phyloP scores from a whole-genome alignment of 768 basidiomycete genomes.

The Boletellus ananas region DNA sequence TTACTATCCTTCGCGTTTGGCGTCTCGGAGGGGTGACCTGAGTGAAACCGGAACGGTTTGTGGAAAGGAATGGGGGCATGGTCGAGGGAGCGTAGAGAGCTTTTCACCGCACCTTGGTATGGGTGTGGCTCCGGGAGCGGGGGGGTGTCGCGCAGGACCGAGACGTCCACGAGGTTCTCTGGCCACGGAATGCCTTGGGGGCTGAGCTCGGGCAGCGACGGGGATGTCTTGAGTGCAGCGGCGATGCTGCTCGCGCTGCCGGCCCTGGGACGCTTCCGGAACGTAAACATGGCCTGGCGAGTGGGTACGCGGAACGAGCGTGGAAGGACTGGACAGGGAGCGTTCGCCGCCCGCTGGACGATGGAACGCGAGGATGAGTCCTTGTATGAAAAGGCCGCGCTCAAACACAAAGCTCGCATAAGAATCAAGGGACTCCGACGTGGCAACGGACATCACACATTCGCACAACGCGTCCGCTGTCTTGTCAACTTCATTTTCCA shows the following conservation, averaged over 20 bases:
- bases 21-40: slow-evolving; percentile 33
- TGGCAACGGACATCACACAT: slow-evolving; percentile 24
- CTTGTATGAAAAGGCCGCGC: slow-evolving; percentile 18
- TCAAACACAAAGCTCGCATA: slow-evolving; percentile 6
- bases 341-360: slow-evolving; percentile 11
- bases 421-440: slow-evolving; percentile 24
- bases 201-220: slow-evolving; percentile 74
- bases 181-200: slow-evolving; percentile 83
- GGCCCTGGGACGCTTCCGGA: slow-evolving; percentile 60
- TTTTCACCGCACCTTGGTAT: slow-evolving; percentile 67
- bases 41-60: slow-evolving; percentile 65
- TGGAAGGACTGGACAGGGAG: slow-evolving; percentile 19
- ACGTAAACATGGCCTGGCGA: slow-evolving; percentile 58
- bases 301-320: slow-evolving; percentile 20
- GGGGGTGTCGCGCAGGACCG: slow-evolving; percentile 51
- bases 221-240: slow-evolving; percentile 62
- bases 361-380: slow-evolving; percentile 13
- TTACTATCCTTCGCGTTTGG: slow-evolving; percentile 36
- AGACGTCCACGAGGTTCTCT: slow-evolving; percentile 72
- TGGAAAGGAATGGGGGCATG: slow-evolving; percentile 68
- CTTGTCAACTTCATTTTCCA: slow-evolving; percentile 20
- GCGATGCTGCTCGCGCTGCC: slow-evolving; percentile 34
- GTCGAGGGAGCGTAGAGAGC: slow-evolving; percentile 54
- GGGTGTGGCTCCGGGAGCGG: slow-evolving; percentile 31
- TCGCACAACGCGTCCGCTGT: neutral